phyloP scores from a whole-genome alignment of 345 rosid genomes.

The Toxicodendron radicans region DNA sequence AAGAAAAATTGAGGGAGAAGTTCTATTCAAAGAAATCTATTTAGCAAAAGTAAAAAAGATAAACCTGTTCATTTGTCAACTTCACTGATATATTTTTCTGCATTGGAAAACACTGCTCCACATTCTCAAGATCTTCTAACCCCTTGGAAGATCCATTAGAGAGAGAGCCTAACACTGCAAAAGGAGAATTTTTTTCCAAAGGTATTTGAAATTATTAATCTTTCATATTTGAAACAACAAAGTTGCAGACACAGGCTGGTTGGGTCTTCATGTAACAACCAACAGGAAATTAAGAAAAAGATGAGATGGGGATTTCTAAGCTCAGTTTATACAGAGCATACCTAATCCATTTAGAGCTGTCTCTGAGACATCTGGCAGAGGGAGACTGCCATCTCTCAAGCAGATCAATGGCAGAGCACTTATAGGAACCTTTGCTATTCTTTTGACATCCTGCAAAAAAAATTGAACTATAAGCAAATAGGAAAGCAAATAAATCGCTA shows the following conservation, averaged over 20 bases:
- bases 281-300: not conserved
- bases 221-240: not conserved
- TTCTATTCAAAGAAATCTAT: not conserved
- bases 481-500: not conserved
- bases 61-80: slow-evolving; percentile 88
- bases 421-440: slow-evolving; percentile 44
- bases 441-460: slow-evolving; percentile 46
- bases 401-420: slow-evolving; percentile 73
- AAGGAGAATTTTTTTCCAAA: slow-evolving; percentile 13
- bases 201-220: not conserved
- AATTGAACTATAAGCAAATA: slow-evolving; percentile 17
- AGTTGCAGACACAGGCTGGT: not conserved
- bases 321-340: slow-evolving; percentile 23
- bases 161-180: slow-evolving; percentile 41
- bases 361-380: slow-evolving; percentile 71
- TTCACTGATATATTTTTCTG: slow-evolving; percentile 64
- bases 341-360: slow-evolving; percentile 57
- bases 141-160: slow-evolving; percentile 58
- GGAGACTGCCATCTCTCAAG: slow-evolving; percentile 94
- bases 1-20: not conserved
- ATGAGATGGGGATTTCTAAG: not conserved
- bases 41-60: not conserved
- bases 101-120: slow-evolving; percentile 78
- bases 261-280: not conserved
- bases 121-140: slow-evolving; percentile 52